Percentiles rank a stretch among this genome's conserved stretches.
phyloP scores from a whole-genome alignment of 805 yeast species.

The Pichia paraexigua region DNA sequence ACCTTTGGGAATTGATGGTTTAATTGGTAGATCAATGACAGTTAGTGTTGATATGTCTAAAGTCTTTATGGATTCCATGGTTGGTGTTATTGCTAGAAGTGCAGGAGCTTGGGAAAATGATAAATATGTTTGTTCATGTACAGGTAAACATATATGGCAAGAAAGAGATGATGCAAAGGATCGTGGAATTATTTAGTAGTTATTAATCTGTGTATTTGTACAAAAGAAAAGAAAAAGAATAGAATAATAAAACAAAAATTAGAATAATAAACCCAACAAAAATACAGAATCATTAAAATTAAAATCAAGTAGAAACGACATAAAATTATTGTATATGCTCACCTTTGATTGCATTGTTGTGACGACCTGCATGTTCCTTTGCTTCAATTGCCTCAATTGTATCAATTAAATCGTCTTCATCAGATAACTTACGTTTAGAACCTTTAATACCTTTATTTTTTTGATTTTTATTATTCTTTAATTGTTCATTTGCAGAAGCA shows the following conservation, averaged over 20 bases:
- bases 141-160: constrained; percentile 95
- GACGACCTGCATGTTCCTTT: constrained; percentile 2
- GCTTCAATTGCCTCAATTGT: not conserved
- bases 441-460: not conserved
- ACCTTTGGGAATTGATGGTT: constrained; percentile 42
- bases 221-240: not conserved
- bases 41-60: constrained; percentile 35
- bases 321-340: not conserved
- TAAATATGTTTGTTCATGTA: constrained; percentile 86
- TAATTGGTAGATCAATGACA: constrained; percentile 64
- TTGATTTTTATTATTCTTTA: not conserved
- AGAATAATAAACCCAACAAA: too few species aligned
- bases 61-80: constrained; percentile 40
- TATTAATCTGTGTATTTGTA: not conserved
- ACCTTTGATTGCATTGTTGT: not conserved
- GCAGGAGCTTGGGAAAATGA: constrained; percentile 98
- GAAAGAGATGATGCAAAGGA: constrained; percentile 71
- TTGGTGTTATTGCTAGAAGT: constrained; percentile 90
- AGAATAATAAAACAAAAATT: not conserved
- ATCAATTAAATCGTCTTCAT: not conserved
- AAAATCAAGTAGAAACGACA: not conserved
- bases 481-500: not conserved
- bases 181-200: constrained; percentile 39
- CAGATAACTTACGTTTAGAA: not conserved
- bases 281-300: too few species aligned